phyloP scores from a whole-genome alignment of 306 rosid genomes.

The Quercus parvula region DNA sequence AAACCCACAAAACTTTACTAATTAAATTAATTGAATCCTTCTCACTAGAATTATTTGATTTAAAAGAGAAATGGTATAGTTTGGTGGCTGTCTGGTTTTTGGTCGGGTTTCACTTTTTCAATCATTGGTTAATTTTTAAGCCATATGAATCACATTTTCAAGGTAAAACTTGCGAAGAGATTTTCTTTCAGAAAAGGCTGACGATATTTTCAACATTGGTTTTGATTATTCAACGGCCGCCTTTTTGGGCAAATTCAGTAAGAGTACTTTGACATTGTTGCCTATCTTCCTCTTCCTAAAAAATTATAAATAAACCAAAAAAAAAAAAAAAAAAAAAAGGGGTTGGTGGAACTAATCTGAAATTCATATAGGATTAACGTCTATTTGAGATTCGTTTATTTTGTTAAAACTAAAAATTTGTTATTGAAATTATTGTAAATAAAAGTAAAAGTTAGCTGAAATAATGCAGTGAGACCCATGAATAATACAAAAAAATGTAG shows the following conservation, averaged over 20 bases:
- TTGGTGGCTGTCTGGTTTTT: too few relatives aligned
- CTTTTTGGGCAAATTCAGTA: background rate
- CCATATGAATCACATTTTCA: background rate
- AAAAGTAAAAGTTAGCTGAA: too few relatives aligned
- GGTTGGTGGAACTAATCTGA: too few relatives aligned
- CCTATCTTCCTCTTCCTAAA: too few relatives aligned
- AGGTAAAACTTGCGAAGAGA: background rate
- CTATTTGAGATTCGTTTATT: rapidly evolving
- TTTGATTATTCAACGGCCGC: background rate
- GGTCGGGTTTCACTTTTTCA: background rate
- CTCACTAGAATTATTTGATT: too few relatives aligned
- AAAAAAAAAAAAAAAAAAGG: too few relatives aligned
- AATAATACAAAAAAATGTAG: rapidly evolving
- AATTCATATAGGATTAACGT: too few relatives aligned
- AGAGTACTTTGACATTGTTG: background rate
- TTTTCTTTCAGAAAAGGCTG: background rate
- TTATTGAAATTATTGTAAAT: too few relatives aligned
- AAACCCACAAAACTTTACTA: too few relatives aligned
- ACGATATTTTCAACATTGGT: background rate
- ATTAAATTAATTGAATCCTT: rapidly evolving
- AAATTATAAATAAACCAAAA: too few relatives aligned
- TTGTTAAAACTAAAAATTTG: rapidly evolving
- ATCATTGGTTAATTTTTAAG: background rate
- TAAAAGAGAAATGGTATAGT: too few relatives aligned
- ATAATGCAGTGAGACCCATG: too few relatives aligned